Conservation (phyloP, 192 early-diverging fungal genomes). For the Umbelopsis sp. region DNA sequence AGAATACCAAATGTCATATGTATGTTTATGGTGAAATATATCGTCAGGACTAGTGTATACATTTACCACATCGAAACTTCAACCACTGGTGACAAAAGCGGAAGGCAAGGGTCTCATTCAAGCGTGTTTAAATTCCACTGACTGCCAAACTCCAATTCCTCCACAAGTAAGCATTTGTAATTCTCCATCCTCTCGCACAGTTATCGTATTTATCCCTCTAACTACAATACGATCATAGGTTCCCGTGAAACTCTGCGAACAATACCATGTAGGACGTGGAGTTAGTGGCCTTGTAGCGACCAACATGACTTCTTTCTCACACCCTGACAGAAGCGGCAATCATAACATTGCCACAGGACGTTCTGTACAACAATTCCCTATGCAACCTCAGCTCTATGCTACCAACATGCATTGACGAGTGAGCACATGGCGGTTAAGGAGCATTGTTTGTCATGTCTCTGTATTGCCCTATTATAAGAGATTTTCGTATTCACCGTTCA, state of each 20-base stretch:
- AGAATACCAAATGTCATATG: no score
- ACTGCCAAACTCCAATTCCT: constrained; percentile 25
- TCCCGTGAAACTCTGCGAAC: background rate
- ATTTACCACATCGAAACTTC: constrained; percentile 91
- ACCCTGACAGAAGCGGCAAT: background rate
- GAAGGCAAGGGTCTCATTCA: constrained; percentile 94
- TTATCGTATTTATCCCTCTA: no score
- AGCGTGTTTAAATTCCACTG: constrained; percentile 84
- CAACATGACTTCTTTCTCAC: background rate
- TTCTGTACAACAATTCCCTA: background rate
- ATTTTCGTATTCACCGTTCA: no score
- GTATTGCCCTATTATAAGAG: no score
- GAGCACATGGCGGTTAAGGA: no score
- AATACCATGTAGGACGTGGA: background rate
- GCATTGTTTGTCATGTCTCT: no score
- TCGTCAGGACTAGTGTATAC: constrained; percentile 86
- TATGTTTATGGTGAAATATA: background rate
- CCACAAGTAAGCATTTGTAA: background rate
- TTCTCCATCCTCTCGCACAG: no score
- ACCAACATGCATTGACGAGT: background rate
- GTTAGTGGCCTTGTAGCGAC: background rate
- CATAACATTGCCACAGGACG: background rate
- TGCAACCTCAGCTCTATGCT: background rate
- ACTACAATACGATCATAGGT: background rate
- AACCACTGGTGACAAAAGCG: constrained; percentile 86